Base-by-base conservation (phyloP, 805 yeast genomes). In the Ogataea henricii region DNA sequence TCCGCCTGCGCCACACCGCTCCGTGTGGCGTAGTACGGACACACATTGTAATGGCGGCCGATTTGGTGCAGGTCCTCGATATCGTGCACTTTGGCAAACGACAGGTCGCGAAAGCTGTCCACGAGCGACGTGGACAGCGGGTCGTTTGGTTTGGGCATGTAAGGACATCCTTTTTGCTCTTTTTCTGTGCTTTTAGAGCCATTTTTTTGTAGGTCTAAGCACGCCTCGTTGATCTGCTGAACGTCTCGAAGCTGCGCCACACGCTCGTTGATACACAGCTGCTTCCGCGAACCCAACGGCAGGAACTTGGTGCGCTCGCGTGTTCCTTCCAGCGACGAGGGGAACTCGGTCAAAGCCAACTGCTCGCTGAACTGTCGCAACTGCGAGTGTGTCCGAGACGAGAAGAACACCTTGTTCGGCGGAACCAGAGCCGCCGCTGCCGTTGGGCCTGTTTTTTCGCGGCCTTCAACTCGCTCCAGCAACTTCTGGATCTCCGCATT, bases 331-430 rank as follows among this genome's bases (percentile, higher is more conserved):
- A 82, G 70, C 0, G 90, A 78, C 0, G 95, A 77, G 2, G 86
- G 85, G 47, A 89, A 84, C 0, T 67, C 52, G 0, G 95, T 81
- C 20, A 85, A 59, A 37, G 72, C 62, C 32, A 91, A 66, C 56
- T 92, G 97, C 13, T 79, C 77, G 0, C 89, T 79, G 59, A 91
- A 87, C 60, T 91, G 98, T 30, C 74, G 73, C 38, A 91, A 69
- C 62, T 91, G 98, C 0, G 97, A 88, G 60, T 91, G 97, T 0
- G 98, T 91, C 65, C 98, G 72, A 2, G 97, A 89, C 0, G 96
- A 76, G 60, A 83, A 90, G 55, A 68, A 79, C 1, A 91, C 79
- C 55, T 82, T 78, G 0, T 71, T 64, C 55, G 48, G 52, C 64
- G 38, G 52, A 58, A 33, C 14, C 54, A 53, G 51, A 47, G 27